Conservation (phyloP, 305 asterid species). For the Solanum hybrid region DNA sequence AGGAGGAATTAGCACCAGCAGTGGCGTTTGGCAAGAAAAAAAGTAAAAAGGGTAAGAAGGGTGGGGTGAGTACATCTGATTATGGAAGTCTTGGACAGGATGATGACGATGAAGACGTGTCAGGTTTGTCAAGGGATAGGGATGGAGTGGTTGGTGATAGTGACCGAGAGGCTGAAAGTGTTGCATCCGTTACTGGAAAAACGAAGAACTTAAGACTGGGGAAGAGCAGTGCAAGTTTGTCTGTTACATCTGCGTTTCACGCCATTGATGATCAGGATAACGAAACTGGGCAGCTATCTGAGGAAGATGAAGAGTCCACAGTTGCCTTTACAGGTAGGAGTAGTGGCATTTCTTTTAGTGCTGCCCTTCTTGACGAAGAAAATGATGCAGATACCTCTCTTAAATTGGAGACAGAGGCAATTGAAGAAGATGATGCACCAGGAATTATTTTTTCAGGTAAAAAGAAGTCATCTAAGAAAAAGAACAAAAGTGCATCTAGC, state of each 20-base stretch:
- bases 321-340: slow-evolving; percentile 24
- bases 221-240: slow-evolving; percentile 19
- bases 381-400: slow-evolving; percentile 33
- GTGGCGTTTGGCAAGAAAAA: slow-evolving; percentile 44
- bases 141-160: slow-evolving; percentile 13
- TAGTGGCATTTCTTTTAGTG: slow-evolving; percentile 11
- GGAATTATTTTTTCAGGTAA: slow-evolving; percentile 61
- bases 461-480: slow-evolving; percentile 71
- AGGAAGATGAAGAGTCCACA: slow-evolving; percentile 24
- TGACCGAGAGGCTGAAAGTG: slow-evolving; percentile 1
- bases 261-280: slow-evolving; percentile 30
- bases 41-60: slow-evolving; percentile 56
- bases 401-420: slow-evolving; percentile 27
- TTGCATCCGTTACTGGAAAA: slow-evolving; percentile 14
- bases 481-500: slow-evolving; percentile 29
- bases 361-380: slow-evolving; percentile 43
- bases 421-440: slow-evolving; percentile 40
- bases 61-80: not conserved
- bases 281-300: slow-evolving; percentile 8
- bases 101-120: slow-evolving; percentile 28
- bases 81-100: slow-evolving; percentile 14
- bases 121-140: not conserved
- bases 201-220: slow-evolving; percentile 15
- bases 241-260: slow-evolving; percentile 10
- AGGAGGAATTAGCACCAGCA: slow-evolving; percentile 35